phyloP scores from a whole-genome alignment of 306 rosid genomes.

The Fragaria iinumae region DNA sequence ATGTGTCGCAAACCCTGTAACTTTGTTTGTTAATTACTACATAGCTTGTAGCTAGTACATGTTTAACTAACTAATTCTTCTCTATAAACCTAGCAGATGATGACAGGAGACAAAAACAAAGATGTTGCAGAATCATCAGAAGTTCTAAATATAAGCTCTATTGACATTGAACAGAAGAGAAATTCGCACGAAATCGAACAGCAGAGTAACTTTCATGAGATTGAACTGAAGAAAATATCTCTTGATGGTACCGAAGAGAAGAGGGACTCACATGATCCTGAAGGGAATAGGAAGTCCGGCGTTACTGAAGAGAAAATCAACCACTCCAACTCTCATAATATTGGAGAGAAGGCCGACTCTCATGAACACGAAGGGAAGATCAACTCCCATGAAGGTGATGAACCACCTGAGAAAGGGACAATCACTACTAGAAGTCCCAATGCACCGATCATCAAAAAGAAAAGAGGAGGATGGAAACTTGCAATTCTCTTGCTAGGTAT shows the following conservation, averaged over 20 bases:
- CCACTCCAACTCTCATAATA: background rate
- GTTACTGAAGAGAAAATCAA: background rate
- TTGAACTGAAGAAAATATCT: background rate
- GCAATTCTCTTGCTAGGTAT: slow-evolving; percentile 27
- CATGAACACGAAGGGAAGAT: background rate
- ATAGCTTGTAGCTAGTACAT: background rate
- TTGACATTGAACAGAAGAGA: background rate
- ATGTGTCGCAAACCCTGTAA: background rate
- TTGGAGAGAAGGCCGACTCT: background rate
- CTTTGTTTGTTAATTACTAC: background rate
- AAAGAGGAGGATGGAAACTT: slow-evolving; percentile 34
- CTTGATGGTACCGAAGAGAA: background rate
- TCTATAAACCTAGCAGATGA: slow-evolving; percentile 11
- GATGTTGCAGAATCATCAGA: background rate
- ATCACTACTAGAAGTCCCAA: background rate
- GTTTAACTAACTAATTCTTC: background rate
- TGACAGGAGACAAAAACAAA: background rate
- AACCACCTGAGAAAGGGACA: background rate
- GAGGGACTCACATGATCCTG: background rate
- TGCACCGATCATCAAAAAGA: background rate
- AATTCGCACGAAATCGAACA: background rate
- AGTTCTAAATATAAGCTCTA: background rate
- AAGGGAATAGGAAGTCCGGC: background rate
- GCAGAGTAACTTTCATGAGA: background rate
- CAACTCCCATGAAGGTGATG: background rate